phyloP scores from a whole-genome alignment of 2,329 filamentous ascomycete species.

The Aspergillus pseudonomiae region DNA sequence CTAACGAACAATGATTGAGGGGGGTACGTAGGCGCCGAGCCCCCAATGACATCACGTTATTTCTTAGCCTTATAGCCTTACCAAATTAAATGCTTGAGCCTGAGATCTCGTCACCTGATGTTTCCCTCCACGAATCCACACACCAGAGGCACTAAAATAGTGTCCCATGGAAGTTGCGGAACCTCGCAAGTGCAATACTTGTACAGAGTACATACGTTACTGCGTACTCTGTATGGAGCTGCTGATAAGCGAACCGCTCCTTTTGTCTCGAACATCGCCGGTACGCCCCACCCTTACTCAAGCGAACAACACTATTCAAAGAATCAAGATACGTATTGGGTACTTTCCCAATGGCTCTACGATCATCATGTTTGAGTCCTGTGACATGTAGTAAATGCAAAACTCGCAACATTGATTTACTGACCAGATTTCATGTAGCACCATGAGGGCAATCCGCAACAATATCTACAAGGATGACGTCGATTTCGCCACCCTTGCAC shows the following conservation, averaged over 20 bases:
- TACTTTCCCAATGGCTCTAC: not conserved
- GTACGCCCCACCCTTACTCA: not conserved
- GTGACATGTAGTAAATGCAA: not conserved
- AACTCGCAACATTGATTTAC: not conserved
- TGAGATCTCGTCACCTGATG: constrained; percentile 3
- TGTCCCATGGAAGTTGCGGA: not conserved
- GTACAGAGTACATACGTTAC: too few species aligned
- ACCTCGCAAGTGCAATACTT: not conserved
- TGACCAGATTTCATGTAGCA: constrained; percentile 3
- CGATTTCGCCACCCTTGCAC: constrained; percentile 64
- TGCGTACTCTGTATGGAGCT: not conserved
- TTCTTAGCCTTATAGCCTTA: constrained; percentile 6
- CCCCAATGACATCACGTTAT: constrained; percentile 10
- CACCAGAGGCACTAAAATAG: not conserved
- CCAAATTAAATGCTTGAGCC: not conserved
- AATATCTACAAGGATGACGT: constrained; percentile 61
- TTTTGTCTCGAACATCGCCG: not conserved
- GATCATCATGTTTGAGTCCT: not conserved
- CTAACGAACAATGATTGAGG: not conserved
- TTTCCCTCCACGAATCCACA: not conserved
- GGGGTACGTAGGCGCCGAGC: not conserved
- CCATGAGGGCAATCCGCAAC: constrained; percentile 42
- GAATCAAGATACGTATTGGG: not conserved
- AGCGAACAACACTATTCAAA: not conserved
- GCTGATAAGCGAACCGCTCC: not conserved